Percentiles rank a stretch among this genome's conserved stretches.
These are phyloP conservation scores for Phytopythium aichiense DNA, from an alignment of 352 stramenopile genomes.

Conservation along the genomic window DNA sequence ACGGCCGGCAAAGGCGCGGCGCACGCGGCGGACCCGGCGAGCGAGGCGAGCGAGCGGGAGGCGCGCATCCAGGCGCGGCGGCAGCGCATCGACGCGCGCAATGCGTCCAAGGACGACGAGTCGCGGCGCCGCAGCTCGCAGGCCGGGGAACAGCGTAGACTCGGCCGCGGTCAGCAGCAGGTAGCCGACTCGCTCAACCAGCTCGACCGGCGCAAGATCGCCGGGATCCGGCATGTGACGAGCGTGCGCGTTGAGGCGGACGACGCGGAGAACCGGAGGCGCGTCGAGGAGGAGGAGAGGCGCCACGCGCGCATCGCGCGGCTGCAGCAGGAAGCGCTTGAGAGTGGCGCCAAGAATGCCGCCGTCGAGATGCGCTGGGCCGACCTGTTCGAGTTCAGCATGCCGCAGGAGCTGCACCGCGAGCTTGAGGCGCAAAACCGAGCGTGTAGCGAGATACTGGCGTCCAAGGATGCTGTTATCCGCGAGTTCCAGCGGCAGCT, in stretches of 20 bases:
- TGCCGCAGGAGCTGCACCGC: constrained; percentile 90
- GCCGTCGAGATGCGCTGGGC: constrained; percentile 92
- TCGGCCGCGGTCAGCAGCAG: constrained; percentile 73
- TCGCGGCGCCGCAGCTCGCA: constrained; percentile 68
- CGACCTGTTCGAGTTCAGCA: constrained; percentile 90
- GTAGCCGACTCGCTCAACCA: constrained; percentile 76
- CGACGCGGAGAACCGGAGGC: constrained; percentile 83
- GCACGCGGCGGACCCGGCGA: constrained; percentile 11
- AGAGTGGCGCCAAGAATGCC: constrained; percentile 88
- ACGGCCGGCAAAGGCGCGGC: background rate
- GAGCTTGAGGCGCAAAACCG: constrained; percentile 88
- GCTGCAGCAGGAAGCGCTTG: constrained; percentile 90
- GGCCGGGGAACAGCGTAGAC: constrained; percentile 53
- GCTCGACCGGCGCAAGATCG: constrained; percentile 64
- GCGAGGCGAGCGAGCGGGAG: constrained; percentile 48
- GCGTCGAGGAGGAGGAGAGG: constrained; percentile 89
- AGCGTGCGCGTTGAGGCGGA: constrained; percentile 89
- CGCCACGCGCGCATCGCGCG: constrained; percentile 79
- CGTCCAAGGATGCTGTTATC: constrained; percentile 88
- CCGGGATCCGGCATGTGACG: constrained; percentile 89
- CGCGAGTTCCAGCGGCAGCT: constrained; percentile 89
- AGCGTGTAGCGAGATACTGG: constrained; percentile 88
- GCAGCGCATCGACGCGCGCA: constrained; percentile 72
- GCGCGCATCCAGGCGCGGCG: constrained; percentile 57
- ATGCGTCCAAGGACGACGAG: constrained; percentile 77